A percentile compares a stretch with the other conserved stretches of the same genome.
phyloP scores from a whole-genome alignment of 805 yeast genomes.

The Grigorovia transvaalensis region DNA sequence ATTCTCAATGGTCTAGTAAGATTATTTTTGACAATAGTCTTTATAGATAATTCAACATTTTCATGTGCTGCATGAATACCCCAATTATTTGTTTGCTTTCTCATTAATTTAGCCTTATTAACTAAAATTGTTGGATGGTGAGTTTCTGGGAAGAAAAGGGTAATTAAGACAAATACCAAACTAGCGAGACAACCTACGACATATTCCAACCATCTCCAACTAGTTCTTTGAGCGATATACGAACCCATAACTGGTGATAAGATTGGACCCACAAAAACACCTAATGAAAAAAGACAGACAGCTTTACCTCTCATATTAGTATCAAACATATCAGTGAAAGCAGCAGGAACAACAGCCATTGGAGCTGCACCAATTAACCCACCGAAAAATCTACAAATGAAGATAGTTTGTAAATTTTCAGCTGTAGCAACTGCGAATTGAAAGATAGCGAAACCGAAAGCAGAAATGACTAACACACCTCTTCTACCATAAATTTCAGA shows the following conservation, averaged over 20 bases:
- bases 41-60: slow-evolving; percentile 42
- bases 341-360: slow-evolving; percentile 76
- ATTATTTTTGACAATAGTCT: slow-evolving; percentile 52
- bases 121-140: slow-evolving; percentile 34
- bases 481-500: slow-evolving; percentile 73
- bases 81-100: slow-evolving; percentile 70
- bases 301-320: slow-evolving; percentile 65
- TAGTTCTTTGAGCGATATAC: slow-evolving; percentile 30
- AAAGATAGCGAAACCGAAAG: slow-evolving; percentile 48
- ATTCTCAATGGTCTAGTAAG: slow-evolving; percentile 58
- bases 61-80: slow-evolving; percentile 73
- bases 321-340: slow-evolving; percentile 72
- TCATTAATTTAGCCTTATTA: slow-evolving; percentile 44
- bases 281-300: slow-evolving; percentile 56
- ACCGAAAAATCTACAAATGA: slow-evolving; percentile 69
- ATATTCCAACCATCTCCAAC: slow-evolving; percentile 42
- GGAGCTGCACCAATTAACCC: slow-evolving; percentile 82
- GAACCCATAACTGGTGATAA: slow-evolving; percentile 71
- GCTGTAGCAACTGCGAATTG: slow-evolving; percentile 71
- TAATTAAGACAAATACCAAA: slow-evolving; percentile 27
- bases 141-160: slow-evolving; percentile 40
- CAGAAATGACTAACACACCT: slow-evolving; percentile 45
- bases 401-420: slow-evolving; percentile 62
- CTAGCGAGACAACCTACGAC: slow-evolving; percentile 45
- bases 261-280: slow-evolving; percentile 72